These are phyloP conservation scores for Amniculicola lignicola DNA, from an alignment of 495 filamentous ascomycete genomes.

Conservation along the genomic window DNA sequence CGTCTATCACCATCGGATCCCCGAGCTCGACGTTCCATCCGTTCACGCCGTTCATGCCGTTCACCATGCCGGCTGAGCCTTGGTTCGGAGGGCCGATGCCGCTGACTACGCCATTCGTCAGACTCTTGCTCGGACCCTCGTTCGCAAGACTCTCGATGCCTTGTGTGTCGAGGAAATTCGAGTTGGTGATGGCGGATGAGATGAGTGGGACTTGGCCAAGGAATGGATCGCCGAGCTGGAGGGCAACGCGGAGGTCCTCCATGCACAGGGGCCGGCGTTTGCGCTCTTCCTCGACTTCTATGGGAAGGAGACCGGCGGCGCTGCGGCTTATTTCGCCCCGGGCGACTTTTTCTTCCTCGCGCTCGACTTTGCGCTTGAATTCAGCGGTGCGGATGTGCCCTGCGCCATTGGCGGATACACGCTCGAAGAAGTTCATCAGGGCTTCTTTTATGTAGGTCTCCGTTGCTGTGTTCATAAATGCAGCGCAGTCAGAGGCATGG, in stretches of 20 bases:
- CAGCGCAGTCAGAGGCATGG: conserved; percentile 66
- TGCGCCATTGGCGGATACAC: conserved; percentile 75
- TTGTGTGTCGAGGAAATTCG: conserved; percentile 65
- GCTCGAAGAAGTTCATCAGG: conserved; percentile 70
- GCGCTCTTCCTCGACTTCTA: conserved; percentile 67
- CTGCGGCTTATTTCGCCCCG: conserved; percentile 63
- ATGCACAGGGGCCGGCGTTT: conserved; percentile 67
- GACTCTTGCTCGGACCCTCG: background rate
- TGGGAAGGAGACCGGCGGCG: conserved; percentile 71
- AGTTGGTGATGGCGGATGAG: conserved; percentile 61
- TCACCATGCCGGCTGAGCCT: background rate
- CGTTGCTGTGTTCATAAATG: conserved; percentile 84
- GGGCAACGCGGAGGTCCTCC: conserved; percentile 71
- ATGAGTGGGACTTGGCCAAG: conserved; percentile 75
- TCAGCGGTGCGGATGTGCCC: conserved; percentile 74
- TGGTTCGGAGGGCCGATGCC: background rate
- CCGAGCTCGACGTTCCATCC: conserved; percentile 35
- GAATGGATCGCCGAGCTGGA: conserved; percentile 70
- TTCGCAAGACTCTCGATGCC: conserved; percentile 8
- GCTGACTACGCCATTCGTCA: background rate
- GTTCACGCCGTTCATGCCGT: conserved; percentile 2
- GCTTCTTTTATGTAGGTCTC: conserved; percentile 92
- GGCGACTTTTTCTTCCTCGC: conserved; percentile 66
- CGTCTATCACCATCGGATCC: conserved; percentile 59
- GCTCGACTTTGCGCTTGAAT: conserved; percentile 67